These are phyloP conservation scores for Ogataea paraovalis DNA, from an alignment of 805 yeast genomes.

Conservation along the genomic window DNA sequence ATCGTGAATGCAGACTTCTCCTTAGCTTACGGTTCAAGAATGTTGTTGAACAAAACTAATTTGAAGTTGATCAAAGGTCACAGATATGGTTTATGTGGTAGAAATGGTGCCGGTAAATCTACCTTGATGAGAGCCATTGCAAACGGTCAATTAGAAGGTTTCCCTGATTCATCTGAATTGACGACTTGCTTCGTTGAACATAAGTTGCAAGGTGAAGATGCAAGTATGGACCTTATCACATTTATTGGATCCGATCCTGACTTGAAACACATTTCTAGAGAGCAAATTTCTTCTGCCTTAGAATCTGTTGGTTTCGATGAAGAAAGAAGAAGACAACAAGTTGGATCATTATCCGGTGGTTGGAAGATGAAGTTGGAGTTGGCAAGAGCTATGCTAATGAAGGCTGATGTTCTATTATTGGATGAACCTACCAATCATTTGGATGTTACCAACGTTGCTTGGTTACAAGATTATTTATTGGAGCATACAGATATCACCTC, in stretches of 20 bases:
- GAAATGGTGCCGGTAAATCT: conserved; percentile 99
- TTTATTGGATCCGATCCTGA: conserved; percentile 91
- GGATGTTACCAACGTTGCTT: conserved; percentile 88
- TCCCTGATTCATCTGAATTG: conserved; percentile 83
- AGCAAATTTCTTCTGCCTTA: conserved; percentile 72
- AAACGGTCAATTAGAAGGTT: conserved; percentile 94
- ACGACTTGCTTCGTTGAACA: conserved; percentile 97
- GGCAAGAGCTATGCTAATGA: conserved; percentile 98
- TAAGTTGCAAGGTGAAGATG: conserved; percentile 91
- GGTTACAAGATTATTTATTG: conserved; percentile 87
- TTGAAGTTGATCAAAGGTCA: conserved; percentile 88
- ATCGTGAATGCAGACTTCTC: conserved; percentile 94
- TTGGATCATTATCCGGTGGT: conserved; percentile 95
- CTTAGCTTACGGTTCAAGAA: conserved; percentile 94
- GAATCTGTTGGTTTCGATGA: conserved; percentile 87
- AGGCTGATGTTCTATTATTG: conserved; percentile 87
- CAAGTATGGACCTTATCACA: conserved; percentile 79
- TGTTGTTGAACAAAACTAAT: conserved; percentile 90
- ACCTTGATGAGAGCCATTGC: conserved; percentile 96
- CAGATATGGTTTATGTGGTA: conserved; percentile 95
- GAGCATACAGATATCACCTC: conserved; percentile 87
- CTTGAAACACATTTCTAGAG: conserved; percentile 55
- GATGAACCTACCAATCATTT: conserved; percentile 99
- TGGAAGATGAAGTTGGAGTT: conserved; percentile 99
- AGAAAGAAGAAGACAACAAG: conserved; percentile 83